A percentile compares a stretch with the other conserved stretches of the same genome.
phyloP scores from a whole-genome alignment of 805 yeast genomes.

The Lipomyces yamadae region DNA sequence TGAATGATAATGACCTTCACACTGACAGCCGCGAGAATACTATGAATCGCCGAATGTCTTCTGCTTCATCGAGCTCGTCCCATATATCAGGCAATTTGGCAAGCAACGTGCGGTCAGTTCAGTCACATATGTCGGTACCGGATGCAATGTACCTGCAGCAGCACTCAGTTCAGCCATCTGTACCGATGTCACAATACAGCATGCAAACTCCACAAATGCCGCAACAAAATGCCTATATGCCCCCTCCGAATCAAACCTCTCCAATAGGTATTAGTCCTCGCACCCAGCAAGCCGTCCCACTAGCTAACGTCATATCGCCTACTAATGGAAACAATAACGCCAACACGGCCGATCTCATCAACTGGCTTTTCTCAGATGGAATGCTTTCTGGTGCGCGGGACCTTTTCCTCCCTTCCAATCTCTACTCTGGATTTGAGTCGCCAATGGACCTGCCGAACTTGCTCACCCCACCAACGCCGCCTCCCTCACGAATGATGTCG shows the following conservation, averaged over 20 bases:
- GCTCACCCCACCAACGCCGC: conserved; percentile 47
- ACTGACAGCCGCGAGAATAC: not conserved
- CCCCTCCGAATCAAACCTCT: not conserved
- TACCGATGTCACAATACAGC: not conserved
- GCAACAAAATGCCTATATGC: not conserved
- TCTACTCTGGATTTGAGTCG: conserved; percentile 42
- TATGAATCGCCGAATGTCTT: not conserved
- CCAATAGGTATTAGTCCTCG: conserved; percentile 1
- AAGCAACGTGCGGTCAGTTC: not conserved
- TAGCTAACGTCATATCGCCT: not conserved
- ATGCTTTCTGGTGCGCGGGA: conserved; percentile 42
- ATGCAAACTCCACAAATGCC: not conserved
- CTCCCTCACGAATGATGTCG: conserved; percentile 43
- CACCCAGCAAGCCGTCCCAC: not conserved
- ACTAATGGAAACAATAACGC: not conserved
- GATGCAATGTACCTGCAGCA: not conserved
- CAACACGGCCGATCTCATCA: conserved; percentile 41
- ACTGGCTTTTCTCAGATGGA: conserved; percentile 48
- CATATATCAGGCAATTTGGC: not conserved
- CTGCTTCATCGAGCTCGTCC: not conserved
- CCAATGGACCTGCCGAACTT: conserved; percentile 51
- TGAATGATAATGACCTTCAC: conserved; percentile 16
- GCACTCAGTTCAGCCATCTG: not conserved
- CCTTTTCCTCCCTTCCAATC: conserved; percentile 38
- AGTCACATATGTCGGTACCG: not conserved